phyloP scores from a whole-genome alignment of 495 filamentous ascomycete genomes.

The Aspergillus bridgeri region DNA sequence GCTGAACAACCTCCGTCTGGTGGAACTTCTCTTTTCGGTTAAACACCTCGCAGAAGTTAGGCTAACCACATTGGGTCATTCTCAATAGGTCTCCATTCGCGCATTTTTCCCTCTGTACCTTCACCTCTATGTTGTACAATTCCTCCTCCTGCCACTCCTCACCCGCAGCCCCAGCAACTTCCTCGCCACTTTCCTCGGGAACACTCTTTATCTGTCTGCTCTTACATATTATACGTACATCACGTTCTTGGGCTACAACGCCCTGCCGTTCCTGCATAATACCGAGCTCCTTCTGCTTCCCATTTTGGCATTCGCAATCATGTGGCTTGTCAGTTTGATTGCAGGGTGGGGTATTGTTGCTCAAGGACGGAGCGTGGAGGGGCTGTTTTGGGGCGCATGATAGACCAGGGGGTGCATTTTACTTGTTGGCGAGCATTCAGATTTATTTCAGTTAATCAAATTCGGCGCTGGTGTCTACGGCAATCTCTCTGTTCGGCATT shows the following conservation, averaged over 20 bases:
- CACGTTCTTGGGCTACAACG: conserved; percentile 73
- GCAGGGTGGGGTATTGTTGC: conserved; percentile 46
- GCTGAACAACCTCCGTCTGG: conserved; percentile 11
- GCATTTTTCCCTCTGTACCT: conserved; percentile 74
- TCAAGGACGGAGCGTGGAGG: conserved; percentile 40
- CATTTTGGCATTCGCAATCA: conserved; percentile 54
- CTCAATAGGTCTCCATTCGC: conserved; percentile 59
- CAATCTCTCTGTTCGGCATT: neutral
- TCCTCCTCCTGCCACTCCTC: conserved; percentile 62
- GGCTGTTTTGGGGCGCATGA: conserved; percentile 48
- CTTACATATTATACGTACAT: conserved; percentile 68
- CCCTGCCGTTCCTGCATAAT: conserved; percentile 69
- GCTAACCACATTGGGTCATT: neutral
- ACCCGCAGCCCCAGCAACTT: conserved; percentile 42
- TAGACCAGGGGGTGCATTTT: neutral
- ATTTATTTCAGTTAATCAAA: conserved; percentile 4
- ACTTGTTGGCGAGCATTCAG: conserved; percentile 4
- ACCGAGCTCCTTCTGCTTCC: conserved; percentile 68
- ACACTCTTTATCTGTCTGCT: conserved; percentile 69
- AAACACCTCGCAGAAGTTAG: neutral
- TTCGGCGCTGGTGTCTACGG: conserved; percentile 16
- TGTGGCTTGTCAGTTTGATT: conserved; percentile 62
- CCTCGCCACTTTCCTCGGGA: conserved; percentile 65
- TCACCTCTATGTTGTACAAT: conserved; percentile 70
- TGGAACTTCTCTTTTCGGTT: neutral